Base-by-base conservation (phyloP, 495 filamentous ascomycete genomes). In the Pyrenula massariospora region DNA sequence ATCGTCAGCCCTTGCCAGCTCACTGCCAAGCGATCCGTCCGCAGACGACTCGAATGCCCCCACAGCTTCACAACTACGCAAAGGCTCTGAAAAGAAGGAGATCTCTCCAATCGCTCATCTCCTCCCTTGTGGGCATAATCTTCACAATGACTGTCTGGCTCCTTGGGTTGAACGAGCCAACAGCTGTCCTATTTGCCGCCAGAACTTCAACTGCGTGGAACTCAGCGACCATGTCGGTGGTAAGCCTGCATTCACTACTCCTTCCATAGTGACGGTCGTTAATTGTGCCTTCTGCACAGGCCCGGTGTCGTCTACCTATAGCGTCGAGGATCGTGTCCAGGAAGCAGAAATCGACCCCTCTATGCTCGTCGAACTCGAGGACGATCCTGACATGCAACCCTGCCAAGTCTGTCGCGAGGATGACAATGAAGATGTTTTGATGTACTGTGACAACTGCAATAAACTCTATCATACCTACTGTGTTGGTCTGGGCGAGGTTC, bases 141-240 rank as follows among this genome's bases (percentile, higher is more conserved):
- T 97, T 60, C 93, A 99, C 67, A 84, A 99, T 69, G 83, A 85
- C 52, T 99, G 93, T 65, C 72, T 99, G 57, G 84, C 85, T 62
- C 87, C 89, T 57, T 99, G 93, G 93, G 88, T 87, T 25, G 89
- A 93, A 71, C 84, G 92, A 65, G 92, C 94, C 56, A 99, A 97
- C 70, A 96, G 90, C 66, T 99, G 93, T 66, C 93, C 93, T 12
- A 94, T 97, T 68, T 99, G 93, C 68, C 88, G 93, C 56, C 85
- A 86, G 63, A 85, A 75, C 62, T 97, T 97, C 73, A 89, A 96
- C 69, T 68, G 84, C 62, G 94, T 97, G 55, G 83, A 91, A 65
- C 84, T 96, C 55, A 87, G 82, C 62, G 81, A 86, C 58, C 80
- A 75, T 56, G 68, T 87, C 66, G 85, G 85, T 76, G 89, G 90